A percentile compares a stretch with the other conserved stretches of the same genome.
phyloP scores from a whole-genome alignment of 768 basidiomycete genomes.

The Rhodotorula kratochvilovae region DNA sequence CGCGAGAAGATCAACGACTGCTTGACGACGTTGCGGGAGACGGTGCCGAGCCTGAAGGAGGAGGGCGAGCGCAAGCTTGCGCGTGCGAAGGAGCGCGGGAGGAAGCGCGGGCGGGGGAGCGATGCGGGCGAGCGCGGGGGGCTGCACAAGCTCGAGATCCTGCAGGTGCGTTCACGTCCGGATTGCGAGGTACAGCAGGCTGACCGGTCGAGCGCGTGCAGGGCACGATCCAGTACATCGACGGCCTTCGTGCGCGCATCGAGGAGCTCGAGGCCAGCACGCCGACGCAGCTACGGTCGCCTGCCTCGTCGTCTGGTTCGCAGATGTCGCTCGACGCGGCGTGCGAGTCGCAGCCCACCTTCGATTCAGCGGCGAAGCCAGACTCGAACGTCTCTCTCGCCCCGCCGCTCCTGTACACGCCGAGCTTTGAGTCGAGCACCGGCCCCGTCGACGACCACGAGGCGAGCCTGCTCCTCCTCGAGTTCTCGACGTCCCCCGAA shows the following conservation, averaged over 20 bases:
- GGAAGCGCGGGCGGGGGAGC: slow-evolving; percentile 24
- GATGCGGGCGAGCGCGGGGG: slow-evolving; percentile 18
- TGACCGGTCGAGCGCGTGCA: not conserved
- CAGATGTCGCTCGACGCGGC: not conserved
- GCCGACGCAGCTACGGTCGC: not conserved
- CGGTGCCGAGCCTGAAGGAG: slow-evolving; percentile 58
- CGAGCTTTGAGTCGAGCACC: not conserved
- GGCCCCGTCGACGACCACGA: slow-evolving; percentile 12
- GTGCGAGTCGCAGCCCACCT: too few species aligned
- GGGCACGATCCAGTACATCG: slow-evolving; percentile 33
- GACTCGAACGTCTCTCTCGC: not conserved
- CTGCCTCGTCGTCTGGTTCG: too few species aligned
- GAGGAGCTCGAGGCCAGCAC: slow-evolving; percentile 2
- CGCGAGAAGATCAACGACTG: slow-evolving; percentile 95
- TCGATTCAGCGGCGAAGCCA: too few species aligned
- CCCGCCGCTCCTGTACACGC: not conserved
- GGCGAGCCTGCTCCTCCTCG: slow-evolving; percentile 11
- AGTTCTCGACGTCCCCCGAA: slow-evolving; percentile 28
- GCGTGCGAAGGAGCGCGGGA: slow-evolving; percentile 31
- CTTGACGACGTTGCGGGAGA: slow-evolving; percentile 65
- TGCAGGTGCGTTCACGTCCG: slow-evolving; percentile 25
- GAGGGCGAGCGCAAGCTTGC: slow-evolving; percentile 31
- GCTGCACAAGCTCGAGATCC: slow-evolving; percentile 40
- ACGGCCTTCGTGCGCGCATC: slow-evolving; percentile 9
- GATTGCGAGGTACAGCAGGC: not conserved